phyloP scores from a whole-genome alignment of 441 rosid genomes.

The Populus hybrid region DNA sequence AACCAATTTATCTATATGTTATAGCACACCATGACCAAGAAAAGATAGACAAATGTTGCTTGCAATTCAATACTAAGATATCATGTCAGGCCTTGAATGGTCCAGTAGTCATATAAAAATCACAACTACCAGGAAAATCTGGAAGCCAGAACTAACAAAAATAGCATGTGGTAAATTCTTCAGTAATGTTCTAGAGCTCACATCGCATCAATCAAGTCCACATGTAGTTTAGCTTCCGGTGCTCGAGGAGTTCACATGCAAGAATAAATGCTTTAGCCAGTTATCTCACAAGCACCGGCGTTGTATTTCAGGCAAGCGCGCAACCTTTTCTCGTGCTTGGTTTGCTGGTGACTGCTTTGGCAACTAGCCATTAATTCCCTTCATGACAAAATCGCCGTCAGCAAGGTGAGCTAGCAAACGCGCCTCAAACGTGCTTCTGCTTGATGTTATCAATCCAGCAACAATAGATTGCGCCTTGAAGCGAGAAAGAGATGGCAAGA shows the following conservation, averaged over 20 bases:
- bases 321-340: conserved; percentile 97
- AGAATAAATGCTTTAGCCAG: background rate
- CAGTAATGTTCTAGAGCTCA: background rate
- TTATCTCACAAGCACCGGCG: background rate
- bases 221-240: too few relatives aligned
- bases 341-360: conserved; percentile 84
- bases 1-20: background rate
- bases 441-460: background rate
- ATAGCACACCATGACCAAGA: background rate
- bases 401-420: background rate
- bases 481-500: too few relatives aligned
- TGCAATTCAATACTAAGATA: background rate
- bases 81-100: background rate
- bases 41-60: background rate
- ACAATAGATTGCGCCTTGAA: background rate
- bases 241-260: background rate
- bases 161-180: background rate
- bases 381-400: background rate
- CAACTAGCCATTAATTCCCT: conserved; percentile 60
- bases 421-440: background rate
- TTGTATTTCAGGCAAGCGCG: conserved; percentile 72
- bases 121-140: background rate
- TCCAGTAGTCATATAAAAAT: background rate
- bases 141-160: background rate
- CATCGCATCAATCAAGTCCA: background rate